Evolutionary conservation across 192 early-diverging fungal genomes (phyloP).

Genomic region (Mortierella alpina): DNA sequence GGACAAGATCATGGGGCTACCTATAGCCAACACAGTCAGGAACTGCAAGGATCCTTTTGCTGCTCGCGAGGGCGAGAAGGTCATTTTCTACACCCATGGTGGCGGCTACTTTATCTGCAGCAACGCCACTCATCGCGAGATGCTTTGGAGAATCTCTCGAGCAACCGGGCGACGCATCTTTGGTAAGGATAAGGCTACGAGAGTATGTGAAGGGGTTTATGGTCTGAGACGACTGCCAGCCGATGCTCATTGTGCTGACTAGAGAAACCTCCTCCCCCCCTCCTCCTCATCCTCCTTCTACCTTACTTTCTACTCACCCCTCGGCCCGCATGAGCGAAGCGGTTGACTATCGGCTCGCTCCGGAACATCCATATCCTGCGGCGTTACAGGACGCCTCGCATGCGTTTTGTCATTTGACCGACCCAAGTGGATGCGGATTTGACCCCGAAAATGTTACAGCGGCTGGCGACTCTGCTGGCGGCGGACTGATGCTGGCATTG

Average conservation of each 20-base stretch:
- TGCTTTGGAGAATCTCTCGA: constrained; percentile 60
- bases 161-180: constrained; percentile 56
- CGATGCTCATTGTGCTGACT: background rate
- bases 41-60: constrained; percentile 35
- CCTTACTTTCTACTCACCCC: background rate
- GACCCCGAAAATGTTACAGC: constrained; percentile 68
- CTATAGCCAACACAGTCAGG: constrained; percentile 15
- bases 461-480: constrained; percentile 79
- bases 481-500: constrained; percentile 71
- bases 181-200: constrained; percentile 26
- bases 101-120: constrained; percentile 73
- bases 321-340: constrained; percentile 14
- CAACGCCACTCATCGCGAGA: constrained; percentile 55
- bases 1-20: constrained; percentile 21
- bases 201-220: background rate
- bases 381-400: constrained; percentile 73
- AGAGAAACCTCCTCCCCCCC: background rate
- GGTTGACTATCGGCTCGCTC: constrained; percentile 55
- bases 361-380: constrained; percentile 64
- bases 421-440: constrained; percentile 59
- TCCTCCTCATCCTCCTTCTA: background rate
- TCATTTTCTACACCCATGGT: constrained; percentile 78
- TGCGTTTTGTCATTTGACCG: constrained; percentile 64
- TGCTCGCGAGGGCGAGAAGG: constrained; percentile 51
- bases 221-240: background rate